Conservation (phyloP, 169 alveolate species). For the Plasmodium cynomolgi region DNA sequence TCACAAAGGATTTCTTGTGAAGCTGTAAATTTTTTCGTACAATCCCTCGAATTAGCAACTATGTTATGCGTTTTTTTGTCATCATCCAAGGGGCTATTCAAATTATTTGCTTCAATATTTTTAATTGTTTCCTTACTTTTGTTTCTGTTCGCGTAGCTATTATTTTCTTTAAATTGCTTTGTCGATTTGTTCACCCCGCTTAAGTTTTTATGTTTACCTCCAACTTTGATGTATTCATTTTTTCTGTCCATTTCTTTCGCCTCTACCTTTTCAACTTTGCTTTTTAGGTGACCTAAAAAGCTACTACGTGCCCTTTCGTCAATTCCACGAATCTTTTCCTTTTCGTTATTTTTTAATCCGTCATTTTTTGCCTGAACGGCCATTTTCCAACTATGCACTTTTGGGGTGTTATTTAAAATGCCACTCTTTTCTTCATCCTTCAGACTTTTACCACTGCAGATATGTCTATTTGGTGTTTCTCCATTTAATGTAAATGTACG, state of each 20-base stretch:
- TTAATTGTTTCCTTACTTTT: conserved; percentile 16
- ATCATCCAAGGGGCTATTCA: conserved; percentile 7
- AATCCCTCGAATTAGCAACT: conserved; percentile 5
- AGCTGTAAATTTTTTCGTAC: neutral
- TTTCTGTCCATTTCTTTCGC: neutral
- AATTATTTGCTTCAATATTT: conserved; percentile 2
- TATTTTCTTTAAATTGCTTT: conserved; percentile 14
- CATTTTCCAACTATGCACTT: neutral
- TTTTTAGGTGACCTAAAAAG: conserved; percentile 3
- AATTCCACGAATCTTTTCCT: neutral
- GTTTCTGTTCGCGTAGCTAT: neutral
- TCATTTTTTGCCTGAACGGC: conserved; percentile 20
- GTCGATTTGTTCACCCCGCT: neutral
- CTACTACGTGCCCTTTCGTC: neutral
- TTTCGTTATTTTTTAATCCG: conserved; percentile 21
- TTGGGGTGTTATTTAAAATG: neutral
- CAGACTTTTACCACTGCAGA: neutral
- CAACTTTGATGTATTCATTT: conserved; percentile 9
- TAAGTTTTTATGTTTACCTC: neutral
- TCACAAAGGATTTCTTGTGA: conserved; percentile 2
- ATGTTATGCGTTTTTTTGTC: conserved; percentile 26
- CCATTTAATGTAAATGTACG: conserved; percentile 12
- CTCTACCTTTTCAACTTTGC: neutral
- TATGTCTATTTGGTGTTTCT: conserved; percentile 8
- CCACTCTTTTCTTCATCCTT: conserved; percentile 11